Base-by-base conservation (phyloP, 768 basidiomycete genomes). In the Naganishia antarctica region DNA sequence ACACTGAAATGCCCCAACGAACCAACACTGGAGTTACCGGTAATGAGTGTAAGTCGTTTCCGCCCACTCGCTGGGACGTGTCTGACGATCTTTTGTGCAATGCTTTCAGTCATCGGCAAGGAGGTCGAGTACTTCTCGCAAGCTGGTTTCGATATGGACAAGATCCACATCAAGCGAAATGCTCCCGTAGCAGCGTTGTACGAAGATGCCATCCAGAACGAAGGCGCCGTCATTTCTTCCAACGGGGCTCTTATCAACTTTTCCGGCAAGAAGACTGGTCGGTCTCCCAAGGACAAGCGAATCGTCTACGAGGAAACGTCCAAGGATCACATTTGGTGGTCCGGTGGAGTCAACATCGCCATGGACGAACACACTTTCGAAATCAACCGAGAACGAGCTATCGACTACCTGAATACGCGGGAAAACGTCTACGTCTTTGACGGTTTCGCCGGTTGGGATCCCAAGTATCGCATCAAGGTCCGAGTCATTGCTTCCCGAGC, bases 241-340 rank as follows among this genome's bases (percentile, higher is more conserved):
- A 89, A 87, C 6, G 96, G 96, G 57, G 92, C 96, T 21, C 82
- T 99, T 73, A 99, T 99, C 86, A 99, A 99, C 84, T 99, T 98
- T 74, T 96, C 92, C 11, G 96, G 96, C 29, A 98, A 97, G 84
- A 99, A 99, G 83, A 98, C 96, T 2, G 96, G 96, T 62, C 84
- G 96, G 49, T 88, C 86, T 70, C 96, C 96, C 60, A 99, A 98
- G 78, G 96, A 99, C 85, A 99, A 98, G 84, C 92, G 96, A 67
- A 97, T 99, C 74, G 96, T 99, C 74, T 98, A 83, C 77, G 96
- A 99, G 79, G 93, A 98, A 71, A 88, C 90, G 58, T 87, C 86
- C 80, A 96, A 91, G 80, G 91, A 97, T 75, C 85, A 97, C 68
- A 88, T 99, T 77, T 99, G 96, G 93, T 98, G 96, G 96, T 57